Conservation (phyloP, 2,329 filamentous ascomycete species). For the Lachnellula occidentalis region DNA sequence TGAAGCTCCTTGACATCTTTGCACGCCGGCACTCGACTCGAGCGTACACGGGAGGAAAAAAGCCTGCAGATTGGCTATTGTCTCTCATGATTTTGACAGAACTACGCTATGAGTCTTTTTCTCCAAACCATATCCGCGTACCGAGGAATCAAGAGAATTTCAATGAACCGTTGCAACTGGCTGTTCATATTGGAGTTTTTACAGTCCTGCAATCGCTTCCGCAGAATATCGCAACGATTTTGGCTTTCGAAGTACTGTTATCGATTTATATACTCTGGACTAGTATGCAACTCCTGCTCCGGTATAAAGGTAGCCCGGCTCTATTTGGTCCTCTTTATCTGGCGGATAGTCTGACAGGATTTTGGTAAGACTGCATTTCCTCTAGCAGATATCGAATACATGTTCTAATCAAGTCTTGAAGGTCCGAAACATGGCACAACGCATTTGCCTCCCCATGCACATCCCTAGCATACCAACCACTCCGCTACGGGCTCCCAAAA, state of each 20-base stretch:
- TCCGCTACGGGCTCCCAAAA: slow-evolving; percentile 30
- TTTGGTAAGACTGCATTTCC: slow-evolving; percentile 30
- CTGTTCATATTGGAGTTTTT: slow-evolving; percentile 33
- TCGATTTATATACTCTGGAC: slow-evolving; percentile 39
- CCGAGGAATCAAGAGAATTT: slow-evolving; percentile 30
- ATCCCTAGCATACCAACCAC: slow-evolving; percentile 35
- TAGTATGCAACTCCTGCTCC: slow-evolving; percentile 32
- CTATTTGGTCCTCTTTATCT: slow-evolving; percentile 37
- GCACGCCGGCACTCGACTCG: slow-evolving; percentile 32
- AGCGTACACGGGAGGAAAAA: slow-evolving; percentile 27
- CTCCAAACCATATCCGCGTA: slow-evolving; percentile 35
- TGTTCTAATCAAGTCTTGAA: slow-evolving; percentile 2
- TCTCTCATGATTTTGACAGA: slow-evolving; percentile 35
- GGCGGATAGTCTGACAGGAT: slow-evolving; percentile 33
- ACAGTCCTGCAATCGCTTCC: slow-evolving; percentile 33
- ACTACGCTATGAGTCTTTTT: slow-evolving; percentile 39
- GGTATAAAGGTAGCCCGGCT: slow-evolving; percentile 34
- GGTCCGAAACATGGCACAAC: slow-evolving; percentile 39
- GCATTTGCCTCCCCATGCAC: slow-evolving; percentile 36
- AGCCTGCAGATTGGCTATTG: slow-evolving; percentile 27
- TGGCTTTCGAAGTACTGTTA: slow-evolving; percentile 35
- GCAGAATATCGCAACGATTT: slow-evolving; percentile 31
- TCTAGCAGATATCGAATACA: neutral
- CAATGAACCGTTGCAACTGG: slow-evolving; percentile 33
- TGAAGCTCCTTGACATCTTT: slow-evolving; percentile 39